Percentiles rank a stretch among this genome's conserved stretches.
These are phyloP conservation scores for Funneliformis caledonium DNA, from an alignment of 371 early-diverging fungal species.

Conservation along the genomic window DNA sequence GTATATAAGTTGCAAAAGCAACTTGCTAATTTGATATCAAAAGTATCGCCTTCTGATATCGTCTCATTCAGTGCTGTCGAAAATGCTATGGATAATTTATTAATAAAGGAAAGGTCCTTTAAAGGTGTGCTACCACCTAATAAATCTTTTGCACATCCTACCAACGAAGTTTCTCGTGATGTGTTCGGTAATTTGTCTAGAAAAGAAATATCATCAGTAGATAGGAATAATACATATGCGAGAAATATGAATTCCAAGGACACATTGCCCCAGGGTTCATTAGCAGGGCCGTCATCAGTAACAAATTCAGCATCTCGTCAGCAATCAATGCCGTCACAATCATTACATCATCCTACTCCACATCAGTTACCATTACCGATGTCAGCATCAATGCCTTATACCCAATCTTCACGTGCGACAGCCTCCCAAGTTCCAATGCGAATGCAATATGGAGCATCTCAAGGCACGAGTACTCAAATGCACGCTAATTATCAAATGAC, in stretches of 20 bases:
- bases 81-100: slow-evolving; percentile 3
- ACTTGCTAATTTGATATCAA: slow-evolving; percentile 1
- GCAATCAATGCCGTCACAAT: not conserved
- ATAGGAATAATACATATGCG: not conserved
- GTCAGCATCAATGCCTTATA: not conserved
- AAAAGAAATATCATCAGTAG: not conserved
- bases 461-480: not conserved
- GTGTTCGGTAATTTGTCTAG: not conserved
- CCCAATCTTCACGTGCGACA: not conserved
- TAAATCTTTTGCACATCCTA: slow-evolving; percentile 13
- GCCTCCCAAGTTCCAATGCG: not conserved
- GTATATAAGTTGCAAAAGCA: not conserved
- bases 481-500: not conserved
- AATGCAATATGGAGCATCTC: not conserved
- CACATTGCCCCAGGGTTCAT: too few species aligned
- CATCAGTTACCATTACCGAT: not conserved
- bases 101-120: not conserved
- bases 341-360: not conserved
- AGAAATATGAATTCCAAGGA: not conserved
- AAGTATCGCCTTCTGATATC: slow-evolving; percentile 23
- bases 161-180: slow-evolving; percentile 19
- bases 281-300: too few species aligned
- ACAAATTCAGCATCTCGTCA: not conserved
- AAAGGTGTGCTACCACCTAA: slow-evolving; percentile 28
- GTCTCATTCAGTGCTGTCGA: slow-evolving; percentile 14